These are phyloP conservation scores for Mucor ambiguus DNA, from an alignment of 371 early-diverging fungal species.

Conservation along the genomic window DNA sequence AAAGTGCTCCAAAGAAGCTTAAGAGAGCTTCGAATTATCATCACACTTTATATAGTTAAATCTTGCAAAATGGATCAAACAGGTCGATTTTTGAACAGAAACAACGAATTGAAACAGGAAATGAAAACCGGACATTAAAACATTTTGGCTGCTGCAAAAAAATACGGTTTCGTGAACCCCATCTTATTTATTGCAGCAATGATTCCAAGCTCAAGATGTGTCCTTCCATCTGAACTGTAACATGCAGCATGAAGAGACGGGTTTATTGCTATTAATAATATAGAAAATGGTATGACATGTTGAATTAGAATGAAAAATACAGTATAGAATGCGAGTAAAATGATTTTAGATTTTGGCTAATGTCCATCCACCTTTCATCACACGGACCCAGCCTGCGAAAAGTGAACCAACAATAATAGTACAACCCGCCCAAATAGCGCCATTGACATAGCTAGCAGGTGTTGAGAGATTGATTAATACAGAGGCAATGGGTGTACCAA, in stretches of 20 bases:
- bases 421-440: constrained; percentile 34
- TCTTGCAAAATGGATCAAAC: too few species aligned
- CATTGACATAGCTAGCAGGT: constrained; percentile 31
- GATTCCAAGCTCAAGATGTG: too few species aligned
- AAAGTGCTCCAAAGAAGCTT: too few species aligned
- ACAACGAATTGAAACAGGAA: too few species aligned
- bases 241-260: background rate
- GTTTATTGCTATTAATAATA: background rate
- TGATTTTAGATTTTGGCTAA: constrained; percentile 9
- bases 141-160: too few species aligned
- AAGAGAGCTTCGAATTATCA: too few species aligned
- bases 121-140: too few species aligned
- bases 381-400: constrained; percentile 32
- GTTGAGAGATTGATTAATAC: constrained; percentile 34
- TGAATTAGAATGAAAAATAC: constrained; percentile 26
- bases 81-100: too few species aligned
- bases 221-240: too few species aligned
- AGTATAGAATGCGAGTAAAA: constrained; percentile 41
- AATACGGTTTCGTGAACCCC: too few species aligned
- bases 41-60: too few species aligned
- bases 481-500: constrained; percentile 60
- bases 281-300: constrained; percentile 47
- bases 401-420: constrained; percentile 31
- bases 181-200: too few species aligned
- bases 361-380: constrained; percentile 34